Base-by-base conservation (phyloP, 768 basidiomycete genomes). In the Podaxis pistillaris region DNA sequence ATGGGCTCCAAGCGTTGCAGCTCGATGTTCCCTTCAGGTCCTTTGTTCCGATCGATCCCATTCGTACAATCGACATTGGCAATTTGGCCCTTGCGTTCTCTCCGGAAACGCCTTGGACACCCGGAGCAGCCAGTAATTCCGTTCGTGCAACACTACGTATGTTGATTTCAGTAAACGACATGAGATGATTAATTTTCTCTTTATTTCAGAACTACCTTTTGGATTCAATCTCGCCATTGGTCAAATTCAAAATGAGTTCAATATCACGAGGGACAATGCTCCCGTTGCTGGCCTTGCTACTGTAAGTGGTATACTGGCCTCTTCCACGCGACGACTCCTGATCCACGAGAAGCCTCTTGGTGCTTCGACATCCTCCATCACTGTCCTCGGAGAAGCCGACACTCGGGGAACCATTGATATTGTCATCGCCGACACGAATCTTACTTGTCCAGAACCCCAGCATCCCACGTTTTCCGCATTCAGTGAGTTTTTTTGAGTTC, bases 331-430 rank as follows among this genome's bases (percentile, higher is more conserved):
- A 44, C 60, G 55, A 37, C 22, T 8, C 37, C 41, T 56, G 33
- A 60, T 55, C 17, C 28, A 40, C 30, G 49, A 28, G 38, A 63
- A 89, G 88, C 86, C 86, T 36, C 69, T 84, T 3, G 85, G 86
- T 37, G 85, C 86, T 26, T 87, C 88, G 11, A 80, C 77, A n/a
- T 89, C 88, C 9, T 74, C 79, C 6, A 80, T 91, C 63, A 70
- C 70, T 5, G 83, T 88, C 17, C 65, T 84, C 24, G 78, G 81
- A 53, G 70, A 81, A 3, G 80, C 78, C 8, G 76, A 87, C 66
- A 91, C 89, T 1, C 71, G 78, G 37, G 90, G 90, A 6, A 80
- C 71, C 4, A 86, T 91, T 68, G 80, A 89, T 60, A 90, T 91
- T 62, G 78, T 79, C 12, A 85, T 91, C 55, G 73, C 72, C 3